Percentiles rank a stretch among this genome's conserved stretches.
phyloP scores from a whole-genome alignment of 2,329 filamentous ascomycete genomes.

The Domatiomyces catenatus region DNA sequence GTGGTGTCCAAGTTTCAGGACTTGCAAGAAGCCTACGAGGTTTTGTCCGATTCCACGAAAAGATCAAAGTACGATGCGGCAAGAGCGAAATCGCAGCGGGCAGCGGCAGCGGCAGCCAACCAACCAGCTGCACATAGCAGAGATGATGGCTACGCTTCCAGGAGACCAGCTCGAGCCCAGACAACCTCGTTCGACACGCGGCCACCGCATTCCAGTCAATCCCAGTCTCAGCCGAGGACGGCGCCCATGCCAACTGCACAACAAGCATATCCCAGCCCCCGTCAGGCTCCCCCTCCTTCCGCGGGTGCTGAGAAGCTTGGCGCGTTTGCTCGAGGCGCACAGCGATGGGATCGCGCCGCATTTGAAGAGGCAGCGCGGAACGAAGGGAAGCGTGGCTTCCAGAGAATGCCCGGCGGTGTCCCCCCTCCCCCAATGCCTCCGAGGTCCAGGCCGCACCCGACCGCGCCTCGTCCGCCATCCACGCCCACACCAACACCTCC shows the following conservation, averaged over 20 bases:
- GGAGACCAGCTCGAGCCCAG: conserved; percentile 4
- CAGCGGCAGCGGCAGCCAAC: conserved; percentile 1
- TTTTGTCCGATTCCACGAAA: conserved; percentile 46
- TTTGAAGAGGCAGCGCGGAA: conserved; percentile 12
- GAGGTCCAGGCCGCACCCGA: conserved; percentile 11
- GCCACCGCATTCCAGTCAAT: conserved; percentile 6
- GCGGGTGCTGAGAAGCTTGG: conserved; percentile 15
- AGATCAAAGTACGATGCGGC: conserved; percentile 49
- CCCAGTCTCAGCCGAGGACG: conserved; percentile 11
- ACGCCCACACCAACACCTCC: conserved; percentile 17
- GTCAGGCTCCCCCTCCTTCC: conserved; percentile 9
- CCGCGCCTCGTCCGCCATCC: conserved; percentile 11
- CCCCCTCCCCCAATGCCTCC: conserved; percentile 9
- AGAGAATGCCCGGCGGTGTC: conserved; percentile 9
- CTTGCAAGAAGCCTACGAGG: conserved; percentile 73
- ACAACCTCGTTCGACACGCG: conserved; percentile 1
- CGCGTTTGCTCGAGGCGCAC: conserved; percentile 13
- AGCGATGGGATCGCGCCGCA: conserved; percentile 13
- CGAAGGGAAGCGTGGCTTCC: conserved; percentile 14
- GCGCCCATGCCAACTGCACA: conserved; percentile 5
- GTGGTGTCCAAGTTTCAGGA: conserved; percentile 70
- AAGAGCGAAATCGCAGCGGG: conserved; percentile 22
- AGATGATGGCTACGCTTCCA: conserved; percentile 9
- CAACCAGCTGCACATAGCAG: conserved; percentile 1
- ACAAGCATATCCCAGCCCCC: conserved; percentile 3